Conservation (phyloP, 345 rosid species). For the Viola odorata region DNA sequence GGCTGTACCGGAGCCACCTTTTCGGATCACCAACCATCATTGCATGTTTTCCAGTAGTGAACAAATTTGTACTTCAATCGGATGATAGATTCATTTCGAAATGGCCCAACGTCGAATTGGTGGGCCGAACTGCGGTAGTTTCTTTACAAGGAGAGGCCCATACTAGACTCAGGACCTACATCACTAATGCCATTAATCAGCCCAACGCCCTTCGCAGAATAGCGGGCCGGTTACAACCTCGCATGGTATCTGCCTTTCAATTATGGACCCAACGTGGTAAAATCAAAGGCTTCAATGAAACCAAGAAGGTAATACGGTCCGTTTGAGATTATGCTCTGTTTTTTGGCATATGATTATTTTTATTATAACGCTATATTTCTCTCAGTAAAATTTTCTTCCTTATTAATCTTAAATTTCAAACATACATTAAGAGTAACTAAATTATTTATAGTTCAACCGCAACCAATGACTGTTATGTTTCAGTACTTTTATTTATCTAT, state of each 20-base stretch:
- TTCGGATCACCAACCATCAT: conserved; percentile 37
- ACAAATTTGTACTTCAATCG: conserved; percentile 21
- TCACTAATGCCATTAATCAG: conserved; percentile 21
- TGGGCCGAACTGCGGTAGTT: conserved; percentile 19
- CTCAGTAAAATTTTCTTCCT: no score
- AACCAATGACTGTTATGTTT: no score
- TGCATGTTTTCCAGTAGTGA: conserved; percentile 28
- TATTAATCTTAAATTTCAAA: no score
- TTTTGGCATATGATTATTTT: no score
- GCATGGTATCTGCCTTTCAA: conserved; percentile 23
- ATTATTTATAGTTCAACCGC: no score
- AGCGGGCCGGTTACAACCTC: conserved; percentile 27
- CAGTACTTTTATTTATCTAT: no score
- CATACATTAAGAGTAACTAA: no score
- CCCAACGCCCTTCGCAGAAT: conserved; percentile 29
- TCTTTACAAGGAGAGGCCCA: conserved; percentile 30
- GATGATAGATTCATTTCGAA: conserved; percentile 16
- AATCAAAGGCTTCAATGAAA: conserved; percentile 16
- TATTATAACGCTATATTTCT: no score
- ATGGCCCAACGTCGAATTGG: conserved; percentile 29
- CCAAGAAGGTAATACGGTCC: conserved; percentile 24
- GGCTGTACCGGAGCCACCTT: conserved; percentile 28
- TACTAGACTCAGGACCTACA: conserved; percentile 22
- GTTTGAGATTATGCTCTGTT: no score
- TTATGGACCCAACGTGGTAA: conserved; percentile 30